A percentile compares a stretch with the other conserved stretches of the same genome.
These are phyloP conservation scores for Quercus wislizeni DNA, from an alignment of 306 rosid species.

Conservation along the genomic window DNA sequence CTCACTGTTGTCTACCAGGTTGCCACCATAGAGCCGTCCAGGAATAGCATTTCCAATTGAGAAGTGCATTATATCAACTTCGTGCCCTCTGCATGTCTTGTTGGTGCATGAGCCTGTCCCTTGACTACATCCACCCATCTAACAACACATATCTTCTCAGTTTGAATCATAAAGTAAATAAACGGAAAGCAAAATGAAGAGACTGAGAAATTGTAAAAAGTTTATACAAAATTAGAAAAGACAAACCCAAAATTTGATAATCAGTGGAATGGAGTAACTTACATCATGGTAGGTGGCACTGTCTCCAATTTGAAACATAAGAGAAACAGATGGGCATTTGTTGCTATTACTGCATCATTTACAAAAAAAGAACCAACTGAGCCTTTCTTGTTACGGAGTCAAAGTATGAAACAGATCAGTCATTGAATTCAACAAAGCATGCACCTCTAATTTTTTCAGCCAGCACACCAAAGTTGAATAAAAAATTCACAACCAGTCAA, in stretches of 20 bases:
- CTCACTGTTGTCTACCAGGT: slow-evolving; percentile 57
- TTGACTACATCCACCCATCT: slow-evolving; percentile 97
- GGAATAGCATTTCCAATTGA: slow-evolving; percentile 92
- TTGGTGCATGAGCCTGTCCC: slow-evolving; percentile 63
- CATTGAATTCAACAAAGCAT: slow-evolving; percentile 5
- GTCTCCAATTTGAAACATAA: slow-evolving; percentile 90
- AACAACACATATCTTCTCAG: slow-evolving; percentile 20
- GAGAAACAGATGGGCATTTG: slow-evolving; percentile 89
- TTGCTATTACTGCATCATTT: slow-evolving; percentile 52
- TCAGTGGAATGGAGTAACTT: slow-evolving; percentile 24
- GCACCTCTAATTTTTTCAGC: neutral
- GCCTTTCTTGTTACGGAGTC: slow-evolving; percentile 3
- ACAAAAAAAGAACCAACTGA: slow-evolving; percentile 20
- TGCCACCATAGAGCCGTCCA: slow-evolving; percentile 88
- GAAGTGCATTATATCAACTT: slow-evolving; percentile 96
- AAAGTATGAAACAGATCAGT: slow-evolving; percentile 3
- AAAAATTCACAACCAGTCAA: neutral
- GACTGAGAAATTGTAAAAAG: slow-evolving; percentile 9
- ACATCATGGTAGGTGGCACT: slow-evolving; percentile 76
- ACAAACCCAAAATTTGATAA: neutral
- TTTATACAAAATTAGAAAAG: neutral
- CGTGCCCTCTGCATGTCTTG: slow-evolving; percentile 88
- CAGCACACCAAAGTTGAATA: slow-evolving; percentile 4
- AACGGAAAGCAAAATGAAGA: slow-evolving; percentile 1
- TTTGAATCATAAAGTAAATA: slow-evolving; percentile 4